Conservation (phyloP, 2,329 filamentous ascomycete genomes). For the Ophiostoma australiae region DNA sequence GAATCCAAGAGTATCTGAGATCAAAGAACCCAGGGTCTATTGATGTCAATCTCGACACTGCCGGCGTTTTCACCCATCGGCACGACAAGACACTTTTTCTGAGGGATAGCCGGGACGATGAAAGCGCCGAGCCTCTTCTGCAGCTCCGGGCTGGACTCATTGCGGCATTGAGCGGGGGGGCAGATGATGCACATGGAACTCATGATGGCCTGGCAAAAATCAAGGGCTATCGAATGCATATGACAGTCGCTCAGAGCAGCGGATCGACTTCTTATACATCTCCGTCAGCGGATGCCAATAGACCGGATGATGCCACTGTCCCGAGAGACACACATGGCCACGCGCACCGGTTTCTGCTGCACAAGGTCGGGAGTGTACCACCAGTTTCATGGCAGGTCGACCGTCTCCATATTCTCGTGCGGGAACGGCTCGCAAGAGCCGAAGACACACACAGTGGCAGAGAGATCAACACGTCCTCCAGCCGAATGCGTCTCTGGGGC, state of each 20-base stretch:
- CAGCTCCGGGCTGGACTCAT: conserved; percentile 37
- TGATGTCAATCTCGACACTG: conserved; percentile 37
- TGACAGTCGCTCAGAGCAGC: conserved; percentile 53
- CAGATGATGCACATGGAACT: conserved; percentile 16
- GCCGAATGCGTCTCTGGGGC: conserved; percentile 55
- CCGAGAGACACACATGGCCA: conserved; percentile 37
- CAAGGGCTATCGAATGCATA: conserved; percentile 42
- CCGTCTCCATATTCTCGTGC: conserved; percentile 50
- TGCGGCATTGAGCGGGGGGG: conserved; percentile 31
- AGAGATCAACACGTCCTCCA: conserved; percentile 30
- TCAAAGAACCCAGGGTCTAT: not conserved
- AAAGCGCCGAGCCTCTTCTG: conserved; percentile 29
- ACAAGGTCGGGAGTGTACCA: conserved; percentile 49
- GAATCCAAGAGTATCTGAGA: conserved; percentile 37
- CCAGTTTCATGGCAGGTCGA: conserved; percentile 45
- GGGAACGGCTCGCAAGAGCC: conserved; percentile 37
- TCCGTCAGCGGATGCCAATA: not conserved
- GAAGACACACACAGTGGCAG: not conserved
- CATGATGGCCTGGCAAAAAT: conserved; percentile 2
- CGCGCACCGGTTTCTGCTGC: conserved; percentile 47
- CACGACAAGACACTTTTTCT: conserved; percentile 49
- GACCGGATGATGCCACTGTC: conserved; percentile 41
- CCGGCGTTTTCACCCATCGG: conserved; percentile 47
- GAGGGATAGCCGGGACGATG: conserved; percentile 30
- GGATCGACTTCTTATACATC: conserved; percentile 31